These are phyloP conservation scores for Zychaea mexicana DNA, from an alignment of 371 early-diverging fungal genomes.

Conservation along the genomic window DNA sequence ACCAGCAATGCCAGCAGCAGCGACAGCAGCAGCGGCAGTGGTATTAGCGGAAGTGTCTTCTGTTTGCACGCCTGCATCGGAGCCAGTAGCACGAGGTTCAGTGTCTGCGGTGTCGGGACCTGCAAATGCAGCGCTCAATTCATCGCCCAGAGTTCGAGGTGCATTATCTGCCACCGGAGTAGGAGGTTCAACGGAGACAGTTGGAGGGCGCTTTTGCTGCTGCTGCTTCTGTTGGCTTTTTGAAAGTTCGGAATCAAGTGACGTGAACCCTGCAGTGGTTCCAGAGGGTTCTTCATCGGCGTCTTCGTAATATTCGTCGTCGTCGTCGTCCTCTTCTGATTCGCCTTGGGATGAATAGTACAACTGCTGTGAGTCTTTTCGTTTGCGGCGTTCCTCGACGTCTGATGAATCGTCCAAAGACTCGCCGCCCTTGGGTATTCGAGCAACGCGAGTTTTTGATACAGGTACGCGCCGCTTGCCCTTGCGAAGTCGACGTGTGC, in stretches of 20 bases:
- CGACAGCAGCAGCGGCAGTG: neutral
- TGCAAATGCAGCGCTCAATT: constrained; percentile 20
- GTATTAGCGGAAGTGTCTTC: constrained; percentile 4
- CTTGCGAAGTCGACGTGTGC: constrained; percentile 15
- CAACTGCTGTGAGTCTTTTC: constrained; percentile 23
- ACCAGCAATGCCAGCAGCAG: no score
- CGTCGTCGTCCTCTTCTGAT: constrained; percentile 28
- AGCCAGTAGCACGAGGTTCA: constrained; percentile 11
- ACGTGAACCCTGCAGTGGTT: constrained; percentile 17
- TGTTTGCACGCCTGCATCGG: neutral
- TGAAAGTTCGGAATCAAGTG: constrained; percentile 31
- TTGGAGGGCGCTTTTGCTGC: neutral
- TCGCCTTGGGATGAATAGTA: constrained; percentile 30
- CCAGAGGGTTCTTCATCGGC: neutral
- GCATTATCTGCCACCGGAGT: constrained; percentile 13
- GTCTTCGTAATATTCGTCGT: constrained; percentile 23
- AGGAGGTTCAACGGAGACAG: constrained; percentile 1
- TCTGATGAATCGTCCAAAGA: constrained; percentile 21
- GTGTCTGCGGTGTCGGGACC: constrained; percentile 6
- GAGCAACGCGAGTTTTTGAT: constrained; percentile 19
- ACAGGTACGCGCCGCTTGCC: constrained; percentile 17
- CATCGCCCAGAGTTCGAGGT: constrained; percentile 33
- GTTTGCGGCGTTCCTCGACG: constrained; percentile 16
- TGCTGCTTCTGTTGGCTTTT: constrained; percentile 19
- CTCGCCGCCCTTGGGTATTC: constrained; percentile 16